Evolutionary conservation across 2,329 filamentous ascomycete species (phyloP), one percentile per base, ranked within the genome.

Genomic region (Thelonectria rubi): DNA sequence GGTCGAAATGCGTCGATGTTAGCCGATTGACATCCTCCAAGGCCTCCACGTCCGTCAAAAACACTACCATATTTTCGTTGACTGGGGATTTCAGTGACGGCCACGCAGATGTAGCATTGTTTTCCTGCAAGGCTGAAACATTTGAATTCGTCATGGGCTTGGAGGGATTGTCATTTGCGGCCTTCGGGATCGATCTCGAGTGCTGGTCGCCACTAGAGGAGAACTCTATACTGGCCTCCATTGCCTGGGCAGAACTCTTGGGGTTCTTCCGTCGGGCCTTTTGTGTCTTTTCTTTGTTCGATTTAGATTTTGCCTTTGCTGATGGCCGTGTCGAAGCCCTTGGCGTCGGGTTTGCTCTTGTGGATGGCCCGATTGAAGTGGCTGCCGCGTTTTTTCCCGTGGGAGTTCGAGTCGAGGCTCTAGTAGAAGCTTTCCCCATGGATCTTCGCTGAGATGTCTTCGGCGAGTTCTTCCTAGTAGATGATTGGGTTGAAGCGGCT

Each of bases 1-100:
- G 75, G 6, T 77, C 70, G 24, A 78, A 67, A 10, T 77, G 39
- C 3, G 26, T 63, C 1, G 65, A 65, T 3, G 76, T 73, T 30
- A 58, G 56, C 48, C 58, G 46, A 26, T 74, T 68, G n/a, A 76
- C 45, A 7, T 70, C 55, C 17, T 64, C 65, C 4, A 78, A 54
- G 5, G 64, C 61, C 9, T 53, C 46, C 10, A 62, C n/a, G 11
- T 75, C 68, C 11, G 72, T 60, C 2, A 77, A 42, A 2, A 77
- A 43, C 6, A 77, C 30, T 21, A 26, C 53, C 8, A 64, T 17
- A 12, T 55, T 15, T 15, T 37, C 12, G 3, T 49, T 20, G 39
- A 20, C 20, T 3, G 17, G 17, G 26, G 7, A 9, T n/a, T 12
- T 17, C 2, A 21, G 4, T 21, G 17, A 15, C 20, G 21, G 15